These are phyloP conservation scores for Cryptosporidium baileyi DNA, from an alignment of 169 alveolate genomes.

Conservation along the genomic window DNA sequence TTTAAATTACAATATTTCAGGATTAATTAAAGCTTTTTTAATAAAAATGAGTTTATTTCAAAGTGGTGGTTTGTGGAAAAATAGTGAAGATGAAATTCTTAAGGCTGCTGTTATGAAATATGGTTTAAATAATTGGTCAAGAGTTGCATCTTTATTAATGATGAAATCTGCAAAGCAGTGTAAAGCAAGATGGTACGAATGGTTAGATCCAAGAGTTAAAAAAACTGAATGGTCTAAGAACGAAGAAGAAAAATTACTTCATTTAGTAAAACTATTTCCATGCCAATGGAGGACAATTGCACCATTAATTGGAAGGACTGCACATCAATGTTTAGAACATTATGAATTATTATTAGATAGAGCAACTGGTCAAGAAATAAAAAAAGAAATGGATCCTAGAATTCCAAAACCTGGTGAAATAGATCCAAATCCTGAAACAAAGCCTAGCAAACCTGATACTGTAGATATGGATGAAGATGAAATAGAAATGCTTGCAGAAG, in stretches of 20 bases:
- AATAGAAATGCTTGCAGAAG: slow-evolving; percentile 98
- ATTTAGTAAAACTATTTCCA: slow-evolving; percentile 98
- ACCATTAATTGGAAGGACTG: slow-evolving; percentile 98
- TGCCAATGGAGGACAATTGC: slow-evolving; percentile 99
- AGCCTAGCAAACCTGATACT: slow-evolving; percentile 97
- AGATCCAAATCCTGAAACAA: slow-evolving; percentile 99
- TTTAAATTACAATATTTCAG: background rate
- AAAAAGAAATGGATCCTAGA: slow-evolving; percentile 91
- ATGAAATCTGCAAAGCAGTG: slow-evolving; percentile 99
- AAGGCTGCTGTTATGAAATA: slow-evolving; percentile 99
- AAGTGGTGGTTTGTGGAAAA: slow-evolving; percentile 99
- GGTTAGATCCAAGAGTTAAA: slow-evolving; percentile 97
- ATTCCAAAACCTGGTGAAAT: slow-evolving; percentile 98
- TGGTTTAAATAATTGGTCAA: slow-evolving; percentile 99
- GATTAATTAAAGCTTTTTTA: background rate
- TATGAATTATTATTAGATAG: slow-evolving; percentile 97
- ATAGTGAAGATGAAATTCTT: slow-evolving; percentile 99
- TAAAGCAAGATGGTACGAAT: slow-evolving; percentile 95
- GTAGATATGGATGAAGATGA: slow-evolving; percentile 99
- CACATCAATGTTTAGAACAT: slow-evolving; percentile 98
- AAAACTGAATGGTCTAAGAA: slow-evolving; percentile 99
- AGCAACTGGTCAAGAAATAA: slow-evolving; percentile 94
- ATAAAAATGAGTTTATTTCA: slow-evolving; percentile 92
- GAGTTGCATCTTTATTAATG: slow-evolving; percentile 97
- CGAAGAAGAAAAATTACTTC: slow-evolving; percentile 98